Evolutionary conservation across 1,284 basidiomycete species (phyloP).

Genomic region (Ustanciosporium gigantosporum): DNA sequence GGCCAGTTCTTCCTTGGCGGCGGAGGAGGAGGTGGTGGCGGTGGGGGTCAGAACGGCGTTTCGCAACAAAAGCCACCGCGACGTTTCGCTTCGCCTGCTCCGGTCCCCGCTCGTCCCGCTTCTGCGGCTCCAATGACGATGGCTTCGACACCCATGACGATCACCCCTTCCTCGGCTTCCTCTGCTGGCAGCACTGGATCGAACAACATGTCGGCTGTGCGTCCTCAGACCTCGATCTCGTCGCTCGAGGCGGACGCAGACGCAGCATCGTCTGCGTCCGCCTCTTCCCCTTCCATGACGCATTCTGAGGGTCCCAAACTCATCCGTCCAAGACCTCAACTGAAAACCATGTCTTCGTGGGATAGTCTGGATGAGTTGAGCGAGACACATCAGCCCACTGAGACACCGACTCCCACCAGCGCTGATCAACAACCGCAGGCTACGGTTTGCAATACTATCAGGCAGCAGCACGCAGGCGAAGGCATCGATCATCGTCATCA

Average conservation of each 20-base stretch:
- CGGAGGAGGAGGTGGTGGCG: too few species aligned
- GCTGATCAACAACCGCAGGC: neutral
- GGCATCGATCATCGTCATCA: neutral
- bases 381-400: conserved; percentile 3
- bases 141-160: conserved; percentile 14
- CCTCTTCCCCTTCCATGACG: too few species aligned
- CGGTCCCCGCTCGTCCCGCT: conserved; percentile 17
- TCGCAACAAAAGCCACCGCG: conserved; percentile 4
- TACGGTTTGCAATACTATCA: neutral
- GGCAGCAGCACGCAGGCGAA: neutral
- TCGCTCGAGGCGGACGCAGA: conserved; percentile 14
- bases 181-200: conserved; percentile 8
- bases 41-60: too few species aligned
- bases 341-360: conserved; percentile 30
- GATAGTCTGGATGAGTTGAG: conserved; percentile 34
- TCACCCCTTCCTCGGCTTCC: conserved; percentile 1
- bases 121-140: conserved; percentile 6
- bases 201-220: conserved; percentile 5
- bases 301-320: conserved; percentile 11
- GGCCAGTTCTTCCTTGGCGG: conserved; percentile 23
- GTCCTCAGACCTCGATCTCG: conserved; percentile 24
- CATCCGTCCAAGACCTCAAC: conserved; percentile 14
- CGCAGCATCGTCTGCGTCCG: neutral
- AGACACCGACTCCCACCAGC: neutral
- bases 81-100: conserved; percentile 16